These are phyloP conservation scores for Pouteria campechiana DNA, from an alignment of 179 eudicot genomes.

Conservation along the genomic window DNA sequence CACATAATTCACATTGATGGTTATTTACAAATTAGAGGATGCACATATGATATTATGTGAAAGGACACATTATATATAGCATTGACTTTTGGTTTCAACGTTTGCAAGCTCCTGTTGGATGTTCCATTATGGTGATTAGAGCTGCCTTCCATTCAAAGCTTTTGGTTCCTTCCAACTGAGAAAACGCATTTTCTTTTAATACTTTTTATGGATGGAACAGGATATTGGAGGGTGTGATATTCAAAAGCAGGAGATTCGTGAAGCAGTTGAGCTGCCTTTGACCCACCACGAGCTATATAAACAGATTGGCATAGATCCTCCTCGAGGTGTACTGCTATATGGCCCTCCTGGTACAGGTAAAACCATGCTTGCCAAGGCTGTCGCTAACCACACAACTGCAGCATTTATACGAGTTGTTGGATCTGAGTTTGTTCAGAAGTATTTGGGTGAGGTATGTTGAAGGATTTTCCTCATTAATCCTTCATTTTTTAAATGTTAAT, in stretches of 20 bases:
- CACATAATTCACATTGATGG: too few relatives aligned
- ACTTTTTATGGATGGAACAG: constrained; percentile 20
- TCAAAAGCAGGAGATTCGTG: constrained; percentile 97
- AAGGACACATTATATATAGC: too few relatives aligned
- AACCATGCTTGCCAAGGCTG: constrained; percentile 98
- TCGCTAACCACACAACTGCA: constrained; percentile 90
- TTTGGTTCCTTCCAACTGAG: too few relatives aligned
- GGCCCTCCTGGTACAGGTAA: constrained; percentile 99
- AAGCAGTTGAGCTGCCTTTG: constrained; percentile 95
- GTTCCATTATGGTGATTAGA: too few relatives aligned
- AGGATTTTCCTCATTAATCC: not conserved
- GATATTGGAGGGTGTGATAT: constrained; percentile 98
- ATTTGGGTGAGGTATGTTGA: constrained; percentile 72
- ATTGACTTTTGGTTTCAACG: too few relatives aligned
- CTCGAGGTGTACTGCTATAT: constrained; percentile 95
- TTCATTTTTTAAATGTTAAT: not conserved
- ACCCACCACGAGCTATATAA: constrained; percentile 92
- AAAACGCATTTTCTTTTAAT: too few relatives aligned
- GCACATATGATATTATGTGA: too few relatives aligned
- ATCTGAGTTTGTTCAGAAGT: constrained; percentile 95
- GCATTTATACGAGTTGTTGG: constrained; percentile 93
- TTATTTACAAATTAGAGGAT: too few relatives aligned
- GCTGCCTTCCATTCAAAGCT: too few relatives aligned
- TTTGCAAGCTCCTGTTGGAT: too few relatives aligned
- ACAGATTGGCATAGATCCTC: constrained; percentile 93